These are phyloP conservation scores for Lentinula guzmanii DNA, from an alignment of 768 basidiomycete species.

Conservation along the genomic window DNA sequence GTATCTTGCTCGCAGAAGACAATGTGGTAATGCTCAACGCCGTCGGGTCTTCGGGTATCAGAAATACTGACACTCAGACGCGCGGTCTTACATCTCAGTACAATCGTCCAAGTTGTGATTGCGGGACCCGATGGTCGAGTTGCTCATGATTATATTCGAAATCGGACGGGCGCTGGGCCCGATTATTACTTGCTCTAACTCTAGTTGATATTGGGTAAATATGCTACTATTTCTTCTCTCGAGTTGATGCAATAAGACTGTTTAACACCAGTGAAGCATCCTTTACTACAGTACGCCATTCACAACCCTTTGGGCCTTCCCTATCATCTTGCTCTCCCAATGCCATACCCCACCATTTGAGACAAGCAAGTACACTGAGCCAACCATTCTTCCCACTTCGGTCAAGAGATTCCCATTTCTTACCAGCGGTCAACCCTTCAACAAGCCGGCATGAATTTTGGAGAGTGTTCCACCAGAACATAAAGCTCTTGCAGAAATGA, in stretches of 20 bases:
- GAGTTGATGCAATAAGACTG: neutral
- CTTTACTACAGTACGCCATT: neutral
- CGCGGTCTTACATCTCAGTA: constrained; percentile 1
- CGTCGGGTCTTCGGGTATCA: too few species aligned
- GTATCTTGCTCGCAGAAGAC: constrained; percentile 5
- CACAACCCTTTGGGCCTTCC: neutral
- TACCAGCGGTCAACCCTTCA: neutral
- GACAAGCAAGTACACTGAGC: neutral
- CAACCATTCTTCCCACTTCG: neutral
- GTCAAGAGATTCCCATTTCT: neutral
- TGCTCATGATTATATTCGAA: constrained; percentile 4
- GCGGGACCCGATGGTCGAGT: constrained; percentile 1
- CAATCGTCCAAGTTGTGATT: neutral
- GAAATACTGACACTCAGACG: neutral
- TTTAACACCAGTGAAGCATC: neutral
- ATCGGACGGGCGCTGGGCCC: constrained; percentile 19
- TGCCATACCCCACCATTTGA: neutral
- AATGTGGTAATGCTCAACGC: neutral
- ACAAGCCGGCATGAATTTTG: too few species aligned
- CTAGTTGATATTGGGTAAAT: too few species aligned
- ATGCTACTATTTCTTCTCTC: too few species aligned
- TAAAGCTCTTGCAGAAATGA: neutral
- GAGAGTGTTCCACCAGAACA: neutral
- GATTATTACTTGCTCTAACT: too few species aligned
- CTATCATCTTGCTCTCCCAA: neutral